phyloP scores from a whole-genome alignment of 345 rosid species.

The Turritis glabra region DNA sequence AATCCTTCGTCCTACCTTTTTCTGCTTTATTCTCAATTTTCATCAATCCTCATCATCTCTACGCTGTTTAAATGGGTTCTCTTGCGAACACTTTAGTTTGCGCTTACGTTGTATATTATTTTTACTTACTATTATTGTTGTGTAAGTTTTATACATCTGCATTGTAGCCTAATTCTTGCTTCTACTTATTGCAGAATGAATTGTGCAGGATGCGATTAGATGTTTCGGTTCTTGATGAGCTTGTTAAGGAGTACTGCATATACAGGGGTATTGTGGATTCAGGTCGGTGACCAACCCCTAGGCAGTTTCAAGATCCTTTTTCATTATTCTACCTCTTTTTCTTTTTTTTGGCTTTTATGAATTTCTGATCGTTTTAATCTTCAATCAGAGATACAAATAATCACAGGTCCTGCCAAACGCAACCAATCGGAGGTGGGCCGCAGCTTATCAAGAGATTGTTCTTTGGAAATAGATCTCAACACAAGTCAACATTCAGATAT shows the following conservation, averaged over 20 bases:
- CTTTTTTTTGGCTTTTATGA: background rate
- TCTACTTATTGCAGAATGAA: conserved; percentile 73
- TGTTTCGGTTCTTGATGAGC: conserved; percentile 75
- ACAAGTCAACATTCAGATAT: conserved; percentile 58
- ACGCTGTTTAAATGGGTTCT: background rate
- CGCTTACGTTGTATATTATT: background rate
- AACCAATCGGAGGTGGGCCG: conserved; percentile 46
- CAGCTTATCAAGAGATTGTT: conserved; percentile 50
- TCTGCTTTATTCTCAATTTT: background rate
- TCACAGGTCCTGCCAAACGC: conserved; percentile 43
- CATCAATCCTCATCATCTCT: conserved; percentile 13
- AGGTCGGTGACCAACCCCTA: conserved; percentile 31
- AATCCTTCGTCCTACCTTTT: background rate
- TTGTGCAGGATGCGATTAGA: conserved; percentile 83
- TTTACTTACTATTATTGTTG: background rate
- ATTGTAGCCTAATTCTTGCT: conserved; percentile 24
- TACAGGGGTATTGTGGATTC: conserved; percentile 84
- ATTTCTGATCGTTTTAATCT: conserved; percentile 21
- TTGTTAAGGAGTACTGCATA: conserved; percentile 86
- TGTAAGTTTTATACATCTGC: background rate
- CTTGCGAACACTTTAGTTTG: background rate
- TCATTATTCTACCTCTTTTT: background rate
- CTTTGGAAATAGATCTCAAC: conserved; percentile 55
- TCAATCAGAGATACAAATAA: conserved; percentile 45
- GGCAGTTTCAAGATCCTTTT: conserved; percentile 3